A percentile compares a stretch with the other conserved stretches of the same genome.
phyloP scores from a whole-genome alignment of 2,329 filamentous ascomycete species.

The Colletotrichum cereale region DNA sequence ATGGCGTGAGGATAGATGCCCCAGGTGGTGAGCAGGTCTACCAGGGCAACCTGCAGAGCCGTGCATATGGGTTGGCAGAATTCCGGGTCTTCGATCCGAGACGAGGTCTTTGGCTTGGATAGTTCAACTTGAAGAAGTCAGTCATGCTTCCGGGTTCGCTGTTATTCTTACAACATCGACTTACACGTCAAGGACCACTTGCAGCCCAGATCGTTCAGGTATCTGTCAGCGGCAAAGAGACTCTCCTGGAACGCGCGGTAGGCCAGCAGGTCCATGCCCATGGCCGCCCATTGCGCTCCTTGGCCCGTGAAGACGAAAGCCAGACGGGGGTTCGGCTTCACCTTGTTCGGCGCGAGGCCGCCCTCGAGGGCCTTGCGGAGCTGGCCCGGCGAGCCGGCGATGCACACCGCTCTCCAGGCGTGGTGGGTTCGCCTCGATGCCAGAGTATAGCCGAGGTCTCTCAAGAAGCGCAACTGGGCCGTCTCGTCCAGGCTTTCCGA shows the following conservation, averaged over 20 bases:
- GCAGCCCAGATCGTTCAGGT: constrained; percentile 49
- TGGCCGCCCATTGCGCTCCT: constrained; percentile 45
- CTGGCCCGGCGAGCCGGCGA: constrained; percentile 12
- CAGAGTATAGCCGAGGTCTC: constrained; percentile 60
- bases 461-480: constrained; percentile 1
- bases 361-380: constrained; percentile 14
- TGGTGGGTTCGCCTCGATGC: constrained; percentile 36
- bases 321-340: constrained; percentile 24
- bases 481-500: constrained; percentile 11
- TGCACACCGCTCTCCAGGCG: constrained; percentile 23
- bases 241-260: constrained; percentile 51
- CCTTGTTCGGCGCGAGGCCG: not conserved
- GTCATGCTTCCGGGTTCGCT: not conserved
- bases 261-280: constrained; percentile 42
- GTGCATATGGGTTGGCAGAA: constrained; percentile 59
- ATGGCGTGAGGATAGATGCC: constrained; percentile 54
- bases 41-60: constrained; percentile 61
- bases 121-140: constrained; percentile 35
- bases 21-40: constrained; percentile 58
- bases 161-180: constrained; percentile 5
- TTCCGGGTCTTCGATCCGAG: constrained; percentile 53
- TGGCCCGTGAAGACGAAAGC: constrained; percentile 47
- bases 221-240: constrained; percentile 51
- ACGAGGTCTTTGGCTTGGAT: constrained; percentile 47
- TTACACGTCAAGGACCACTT: constrained; percentile 42